Evolutionary conservation across 2,329 filamentous ascomycete species (phyloP), one percentile per base, ranked within the genome.

Genomic region (Raffaelea albimanens): DNA sequence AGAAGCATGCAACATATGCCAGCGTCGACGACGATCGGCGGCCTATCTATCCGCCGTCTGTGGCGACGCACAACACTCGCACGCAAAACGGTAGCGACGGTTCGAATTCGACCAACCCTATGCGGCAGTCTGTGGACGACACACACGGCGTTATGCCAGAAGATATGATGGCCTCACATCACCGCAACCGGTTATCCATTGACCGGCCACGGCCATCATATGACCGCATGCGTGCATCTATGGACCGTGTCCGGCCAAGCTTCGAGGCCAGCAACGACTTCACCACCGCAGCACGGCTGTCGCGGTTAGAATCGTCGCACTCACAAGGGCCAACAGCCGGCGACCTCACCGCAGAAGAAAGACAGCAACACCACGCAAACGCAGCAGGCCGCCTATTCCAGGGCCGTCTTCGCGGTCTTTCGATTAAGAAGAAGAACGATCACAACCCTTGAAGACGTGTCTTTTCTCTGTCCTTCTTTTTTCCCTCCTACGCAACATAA

Each of bases 51-150:
- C 87, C 91, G 44, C 89, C 91, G 14, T 95, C 90, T 46, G 82
- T 91, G 57, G 85, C 87, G 43, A 91, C 85, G 29, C 84, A 93
- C 61, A 91, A 89, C 55, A n/a, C n/a, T n/a, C 83, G 83, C 44
- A 93, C 87, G 58, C 87, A 95, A 61, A 94, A 91, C 57, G 88
- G 89, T 51, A 96, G 90, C 67, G 90, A 95, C 64, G 91, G 88
- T 52, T 96, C 93, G 44, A 90, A 94, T 58, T 94, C 45, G 45
- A 54, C 47, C 40, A 43, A 14, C 52, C 49, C 38, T 46, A 50
- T 44, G 48, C 47, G 46, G 10, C 10, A 16, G 10, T 53, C 51
- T 23, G 40, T 47, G 14, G 94, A 88, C 20, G 70, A 75, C 44
- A 78, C 80, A 56, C 76, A 81, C 52, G 68, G 72, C 55, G 82